A percentile compares a stretch with the other conserved stretches of the same genome.
Evolutionary conservation across 1,284 basidiomycete species (phyloP).

Genomic region (Puccinia coronata): DNA sequence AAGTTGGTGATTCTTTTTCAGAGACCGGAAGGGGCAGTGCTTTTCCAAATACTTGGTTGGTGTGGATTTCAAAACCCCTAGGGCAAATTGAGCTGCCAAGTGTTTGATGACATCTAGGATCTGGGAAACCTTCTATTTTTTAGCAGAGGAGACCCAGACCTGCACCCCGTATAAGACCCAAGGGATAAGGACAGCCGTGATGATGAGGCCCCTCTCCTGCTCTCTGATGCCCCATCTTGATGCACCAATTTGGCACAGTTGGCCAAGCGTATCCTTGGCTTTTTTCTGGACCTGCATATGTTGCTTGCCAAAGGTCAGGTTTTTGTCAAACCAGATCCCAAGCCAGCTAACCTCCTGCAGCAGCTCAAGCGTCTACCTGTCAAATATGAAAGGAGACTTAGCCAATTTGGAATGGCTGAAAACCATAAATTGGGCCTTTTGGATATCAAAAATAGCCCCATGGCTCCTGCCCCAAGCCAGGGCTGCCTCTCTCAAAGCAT

Average conservation of each 20-base stretch:
- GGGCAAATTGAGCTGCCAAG: too few species aligned
- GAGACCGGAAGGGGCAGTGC: too few species aligned
- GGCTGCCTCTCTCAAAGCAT: background rate
- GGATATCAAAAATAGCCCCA: slow-evolving; percentile 28
- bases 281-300: background rate
- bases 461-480: slow-evolving; percentile 4
- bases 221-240: background rate
- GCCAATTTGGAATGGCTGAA: background rate
- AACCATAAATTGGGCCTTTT: background rate
- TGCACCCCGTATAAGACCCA: slow-evolving; percentile 8
- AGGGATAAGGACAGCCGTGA: background rate
- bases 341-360: background rate
- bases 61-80: too few species aligned
- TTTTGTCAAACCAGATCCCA: background rate
- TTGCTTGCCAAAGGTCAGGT: background rate
- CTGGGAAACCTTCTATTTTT: background rate
- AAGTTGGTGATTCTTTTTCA: too few species aligned
- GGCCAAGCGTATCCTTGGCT: background rate
- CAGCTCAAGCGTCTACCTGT: background rate
- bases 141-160: background rate
- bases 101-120: too few species aligned
- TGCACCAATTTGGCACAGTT: background rate
- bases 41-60: too few species aligned
- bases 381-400: background rate
- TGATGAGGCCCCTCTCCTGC: background rate